Evolutionary conservation across 768 basidiomycete species (phyloP), one percentile per base, ranked within the genome.

Genomic region (Suillus bovinus): DNA sequence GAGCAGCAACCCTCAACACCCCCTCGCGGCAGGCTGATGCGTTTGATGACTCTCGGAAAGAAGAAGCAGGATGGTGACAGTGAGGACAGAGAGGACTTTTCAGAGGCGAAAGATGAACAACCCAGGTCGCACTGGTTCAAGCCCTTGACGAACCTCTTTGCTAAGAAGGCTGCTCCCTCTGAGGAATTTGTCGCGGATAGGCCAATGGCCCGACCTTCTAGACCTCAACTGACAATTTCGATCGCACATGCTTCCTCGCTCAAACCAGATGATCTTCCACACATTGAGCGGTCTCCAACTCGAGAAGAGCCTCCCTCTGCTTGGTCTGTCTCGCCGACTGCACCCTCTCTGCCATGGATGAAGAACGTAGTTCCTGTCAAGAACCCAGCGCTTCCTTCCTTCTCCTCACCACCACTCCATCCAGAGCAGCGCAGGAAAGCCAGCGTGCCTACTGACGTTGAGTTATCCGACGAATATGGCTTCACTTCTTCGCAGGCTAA

Each of bases 41-140:
- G 77, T 70, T 68, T 84, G 27, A 76, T 79, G 71, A 77, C 81
- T 27, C 65, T 84, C 59, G 79, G 82, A 13, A 77, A 77, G 65
- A 83, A 78, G 68, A 74, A 76, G 24, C 59, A 64, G 46, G 72
- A 71, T 1, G 74, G 71, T 39, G 76, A 80, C 59, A 70, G 61
- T n/a, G 34, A 72, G 41, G 77, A 80, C 59, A 70, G 61, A 20
- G 38, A 34, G 27, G 67, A 60, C 7, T 63, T 66, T 7, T 44
- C 61, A 16, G 58, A 52, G 38, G 59, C 61, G 27, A 58, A 56
- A 27, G 59, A 58, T 49, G 76, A 77, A 17, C 67, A 69, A 39
- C 56, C 72, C 44, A 69, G 59, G 57, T 60, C 66, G 6, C 31
- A 42, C 38, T 82, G 80, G 82, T 74, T 79, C 63, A 73, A 73